Evolutionary conservation across 73 alveolate species (phyloP).

Genomic region (Tetrahymena borealis): DNA sequence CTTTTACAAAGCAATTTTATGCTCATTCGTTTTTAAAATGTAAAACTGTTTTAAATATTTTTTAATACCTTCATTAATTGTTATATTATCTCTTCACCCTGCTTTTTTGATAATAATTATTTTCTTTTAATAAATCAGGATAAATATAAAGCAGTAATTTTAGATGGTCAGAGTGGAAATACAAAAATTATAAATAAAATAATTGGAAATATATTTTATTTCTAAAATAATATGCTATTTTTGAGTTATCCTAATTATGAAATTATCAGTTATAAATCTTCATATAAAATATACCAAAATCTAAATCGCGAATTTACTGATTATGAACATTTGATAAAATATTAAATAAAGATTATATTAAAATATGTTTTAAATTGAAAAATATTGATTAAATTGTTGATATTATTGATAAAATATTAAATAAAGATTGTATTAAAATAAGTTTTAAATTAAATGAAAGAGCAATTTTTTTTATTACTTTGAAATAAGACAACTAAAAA

Average conservation of each 20-base stretch:
- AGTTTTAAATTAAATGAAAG: too few species aligned
- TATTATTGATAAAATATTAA: too few species aligned
- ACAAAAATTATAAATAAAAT: not conserved
- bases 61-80: too few species aligned
- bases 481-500: too few species aligned
- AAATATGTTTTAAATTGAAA: too few species aligned
- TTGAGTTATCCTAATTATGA: not conserved
- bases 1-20: not conserved
- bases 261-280: not conserved
- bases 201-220: not conserved
- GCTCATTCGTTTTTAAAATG: not conserved
- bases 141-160: not conserved
- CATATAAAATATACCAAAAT: not conserved
- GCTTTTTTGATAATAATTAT: not conserved
- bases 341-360: too few species aligned
- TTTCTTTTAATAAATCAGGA: not conserved
- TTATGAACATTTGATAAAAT: too few species aligned
- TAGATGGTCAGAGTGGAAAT: not conserved
- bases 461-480: too few species aligned
- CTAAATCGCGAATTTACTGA: not conserved
- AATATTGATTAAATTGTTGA: too few species aligned
- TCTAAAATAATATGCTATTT: not conserved
- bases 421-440: too few species aligned
- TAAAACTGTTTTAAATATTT: not conserved
- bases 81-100: too few species aligned